phyloP scores from a whole-genome alignment of 768 basidiomycete species.

The Leccinum subtestaceum region DNA sequence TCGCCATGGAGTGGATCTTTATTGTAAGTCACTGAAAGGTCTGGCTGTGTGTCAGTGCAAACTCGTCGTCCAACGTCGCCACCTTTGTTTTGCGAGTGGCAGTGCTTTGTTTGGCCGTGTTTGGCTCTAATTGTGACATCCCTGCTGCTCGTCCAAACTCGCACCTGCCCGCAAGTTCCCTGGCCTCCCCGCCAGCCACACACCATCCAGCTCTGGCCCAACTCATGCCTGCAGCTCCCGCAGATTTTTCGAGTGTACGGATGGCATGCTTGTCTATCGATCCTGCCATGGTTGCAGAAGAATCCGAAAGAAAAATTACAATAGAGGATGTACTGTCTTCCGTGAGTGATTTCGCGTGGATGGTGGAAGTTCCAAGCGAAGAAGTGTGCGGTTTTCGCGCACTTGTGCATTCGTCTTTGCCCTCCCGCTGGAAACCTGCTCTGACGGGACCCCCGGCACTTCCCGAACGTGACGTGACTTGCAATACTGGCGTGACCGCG shows the following conservation, averaged over 20 bases:
- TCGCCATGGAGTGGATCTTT: constrained; percentile 24
- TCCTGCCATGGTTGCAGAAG: constrained; percentile 1
- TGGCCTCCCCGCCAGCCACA: constrained; percentile 17
- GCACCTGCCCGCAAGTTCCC: constrained; percentile 23
- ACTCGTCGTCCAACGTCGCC: constrained; percentile 18
- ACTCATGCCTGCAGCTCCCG: not conserved
- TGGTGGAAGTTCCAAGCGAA: constrained; percentile 36
- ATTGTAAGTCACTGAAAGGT: constrained; percentile 15
- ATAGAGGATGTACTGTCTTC: not conserved
- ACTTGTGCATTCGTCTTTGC: constrained; percentile 19
- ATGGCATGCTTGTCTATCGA: not conserved
- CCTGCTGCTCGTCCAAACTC: constrained; percentile 22
- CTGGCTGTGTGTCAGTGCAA: constrained; percentile 11
- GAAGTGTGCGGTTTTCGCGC: constrained; percentile 28
- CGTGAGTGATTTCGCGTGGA: constrained; percentile 11
- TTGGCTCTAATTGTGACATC: constrained; percentile 20
- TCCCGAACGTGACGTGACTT: constrained; percentile 28
- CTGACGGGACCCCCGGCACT: constrained; percentile 22
- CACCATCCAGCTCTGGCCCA: constrained; percentile 3
- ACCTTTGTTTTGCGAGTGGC: constrained; percentile 35
- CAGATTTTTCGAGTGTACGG: not conserved
- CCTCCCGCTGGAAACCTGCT: constrained; percentile 23
- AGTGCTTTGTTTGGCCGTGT: constrained; percentile 27
- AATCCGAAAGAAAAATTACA: constrained; percentile 8
- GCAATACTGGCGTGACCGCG: constrained; percentile 8